Conservation (phyloP, 345 rosid species). For the Reutealis trisperma region DNA sequence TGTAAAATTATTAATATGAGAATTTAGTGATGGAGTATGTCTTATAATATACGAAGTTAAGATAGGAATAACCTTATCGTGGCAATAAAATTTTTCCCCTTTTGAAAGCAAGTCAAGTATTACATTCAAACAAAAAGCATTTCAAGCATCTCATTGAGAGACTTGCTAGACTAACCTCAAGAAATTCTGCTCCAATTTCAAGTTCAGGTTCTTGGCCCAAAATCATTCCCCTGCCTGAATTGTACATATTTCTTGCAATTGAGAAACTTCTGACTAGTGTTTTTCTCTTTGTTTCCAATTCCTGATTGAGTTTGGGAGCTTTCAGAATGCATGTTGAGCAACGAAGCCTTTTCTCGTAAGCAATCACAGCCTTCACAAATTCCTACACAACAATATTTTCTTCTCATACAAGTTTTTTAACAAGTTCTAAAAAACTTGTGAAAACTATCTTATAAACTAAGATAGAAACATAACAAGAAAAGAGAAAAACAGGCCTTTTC, state of each 20-base stretch:
- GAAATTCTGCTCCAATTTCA: constrained; percentile 32
- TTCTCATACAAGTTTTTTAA: not conserved
- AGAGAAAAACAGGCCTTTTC: not conserved
- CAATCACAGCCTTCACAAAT: constrained; percentile 35
- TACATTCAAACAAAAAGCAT: too few species aligned
- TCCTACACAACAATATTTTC: constrained; percentile 14
- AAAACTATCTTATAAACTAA: not conserved
- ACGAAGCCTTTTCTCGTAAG: constrained; percentile 27
- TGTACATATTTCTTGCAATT: constrained; percentile 32
- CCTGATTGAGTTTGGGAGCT: constrained; percentile 25
- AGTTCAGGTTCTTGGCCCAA: constrained; percentile 26
- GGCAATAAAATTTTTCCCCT: too few species aligned
- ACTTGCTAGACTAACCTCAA: constrained; percentile 24
- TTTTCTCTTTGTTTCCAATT: constrained; percentile 28
- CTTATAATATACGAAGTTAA: too few species aligned
- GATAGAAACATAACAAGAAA: not conserved
- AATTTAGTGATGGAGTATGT: too few species aligned
- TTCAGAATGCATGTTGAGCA: constrained; percentile 9
- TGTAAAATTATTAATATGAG: too few species aligned
- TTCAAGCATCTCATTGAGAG: not conserved
- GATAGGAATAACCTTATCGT: too few species aligned
- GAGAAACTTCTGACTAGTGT: constrained; percentile 29
- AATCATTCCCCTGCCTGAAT: constrained; percentile 26
- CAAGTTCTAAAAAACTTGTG: not conserved
- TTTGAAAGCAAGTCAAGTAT: too few species aligned